These are phyloP conservation scores for Dicorynia guianensis DNA, from an alignment of 306 rosid species.

Conservation along the genomic window DNA sequence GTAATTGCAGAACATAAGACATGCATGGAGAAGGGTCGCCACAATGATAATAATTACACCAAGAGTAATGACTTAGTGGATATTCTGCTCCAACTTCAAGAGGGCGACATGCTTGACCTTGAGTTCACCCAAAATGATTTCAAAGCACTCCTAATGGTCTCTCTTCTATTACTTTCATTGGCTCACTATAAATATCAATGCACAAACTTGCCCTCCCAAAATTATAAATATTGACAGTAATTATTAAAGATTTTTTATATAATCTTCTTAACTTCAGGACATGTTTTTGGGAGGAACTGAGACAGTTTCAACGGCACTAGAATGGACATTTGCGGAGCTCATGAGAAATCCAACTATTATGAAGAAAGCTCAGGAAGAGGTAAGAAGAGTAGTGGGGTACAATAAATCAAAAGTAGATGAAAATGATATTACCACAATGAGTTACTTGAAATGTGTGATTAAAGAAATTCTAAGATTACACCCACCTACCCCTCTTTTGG, in stretches of 20 bases:
- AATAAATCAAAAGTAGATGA: slow-evolving; percentile 33
- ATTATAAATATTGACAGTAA: too few relatives aligned
- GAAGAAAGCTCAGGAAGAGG: slow-evolving; percentile 51
- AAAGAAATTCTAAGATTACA: slow-evolving; percentile 43
- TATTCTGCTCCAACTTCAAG: slow-evolving; percentile 17
- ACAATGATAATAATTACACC: not conserved
- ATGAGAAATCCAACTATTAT: not conserved
- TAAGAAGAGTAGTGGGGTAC: slow-evolving; percentile 34
- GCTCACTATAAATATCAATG: too few relatives aligned
- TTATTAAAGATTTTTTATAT: not conserved
- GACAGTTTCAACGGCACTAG: not conserved
- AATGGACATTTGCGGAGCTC: slow-evolving; percentile 21
- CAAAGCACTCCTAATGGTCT: slow-evolving; percentile 12
- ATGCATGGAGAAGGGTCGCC: not conserved
- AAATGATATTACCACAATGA: slow-evolving; percentile 48
- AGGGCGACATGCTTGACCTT: not conserved
- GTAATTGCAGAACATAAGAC: slow-evolving; percentile 16
- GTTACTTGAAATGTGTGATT: slow-evolving; percentile 48
- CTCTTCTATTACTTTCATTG: not conserved
- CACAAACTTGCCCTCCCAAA: too few relatives aligned
- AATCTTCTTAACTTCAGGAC: slow-evolving; percentile 10
- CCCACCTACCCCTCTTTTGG: slow-evolving; percentile 46
- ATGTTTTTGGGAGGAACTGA: slow-evolving; percentile 30
- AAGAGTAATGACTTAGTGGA: slow-evolving; percentile 32
- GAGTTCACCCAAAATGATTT: not conserved